Percentiles rank a stretch among this genome's conserved stretches.
Evolutionary conservation across 2,329 filamentous ascomycete species (phyloP).

Genomic region (Aspergillus brunneoviolaceus): DNA sequence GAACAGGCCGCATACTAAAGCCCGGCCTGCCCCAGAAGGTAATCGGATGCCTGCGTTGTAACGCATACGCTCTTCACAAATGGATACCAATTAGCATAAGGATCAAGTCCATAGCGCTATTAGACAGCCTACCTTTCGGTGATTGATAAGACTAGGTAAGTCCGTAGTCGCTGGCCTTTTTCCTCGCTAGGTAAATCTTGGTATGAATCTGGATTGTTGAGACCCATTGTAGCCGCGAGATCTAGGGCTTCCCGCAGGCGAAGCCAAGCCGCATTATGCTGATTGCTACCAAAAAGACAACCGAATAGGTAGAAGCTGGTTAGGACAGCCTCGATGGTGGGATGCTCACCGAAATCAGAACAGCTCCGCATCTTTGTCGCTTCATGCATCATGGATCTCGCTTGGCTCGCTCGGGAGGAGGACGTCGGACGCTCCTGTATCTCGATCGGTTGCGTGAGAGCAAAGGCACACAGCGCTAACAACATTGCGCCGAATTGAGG

Average conservation of each 20-base stretch:
- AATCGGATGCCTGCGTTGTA: conserved; percentile 44
- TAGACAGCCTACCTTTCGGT: conserved; percentile 29
- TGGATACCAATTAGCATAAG: conserved; percentile 3
- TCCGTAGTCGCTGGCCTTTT: conserved; percentile 41
- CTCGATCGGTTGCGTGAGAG: conserved; percentile 47
- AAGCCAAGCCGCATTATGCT: conserved; percentile 76
- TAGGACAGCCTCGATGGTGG: conserved; percentile 48
- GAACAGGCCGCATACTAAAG: conserved; percentile 41
- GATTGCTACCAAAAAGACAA: conserved; percentile 68
- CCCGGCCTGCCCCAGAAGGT: conserved; percentile 44
- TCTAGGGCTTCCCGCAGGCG: conserved; percentile 68
- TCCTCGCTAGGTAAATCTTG: conserved; percentile 36
- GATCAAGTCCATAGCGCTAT: background rate
- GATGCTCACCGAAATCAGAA: conserved; percentile 43
- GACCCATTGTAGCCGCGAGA: conserved; percentile 41
- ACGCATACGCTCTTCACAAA: conserved; percentile 39
- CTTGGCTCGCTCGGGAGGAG: conserved; percentile 38
- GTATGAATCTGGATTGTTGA: conserved; percentile 44
- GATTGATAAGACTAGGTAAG: conserved; percentile 39
- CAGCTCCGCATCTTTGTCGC: conserved; percentile 46
- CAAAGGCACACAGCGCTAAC: conserved; percentile 44
- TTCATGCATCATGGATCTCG: conserved; percentile 44
- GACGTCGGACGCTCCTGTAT: conserved; percentile 42
- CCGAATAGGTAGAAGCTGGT: conserved; percentile 77
- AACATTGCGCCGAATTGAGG: conserved; percentile 47